phyloP scores from a whole-genome alignment of 768 basidiomycete species.

The Lepiota brunneoincarnata region DNA sequence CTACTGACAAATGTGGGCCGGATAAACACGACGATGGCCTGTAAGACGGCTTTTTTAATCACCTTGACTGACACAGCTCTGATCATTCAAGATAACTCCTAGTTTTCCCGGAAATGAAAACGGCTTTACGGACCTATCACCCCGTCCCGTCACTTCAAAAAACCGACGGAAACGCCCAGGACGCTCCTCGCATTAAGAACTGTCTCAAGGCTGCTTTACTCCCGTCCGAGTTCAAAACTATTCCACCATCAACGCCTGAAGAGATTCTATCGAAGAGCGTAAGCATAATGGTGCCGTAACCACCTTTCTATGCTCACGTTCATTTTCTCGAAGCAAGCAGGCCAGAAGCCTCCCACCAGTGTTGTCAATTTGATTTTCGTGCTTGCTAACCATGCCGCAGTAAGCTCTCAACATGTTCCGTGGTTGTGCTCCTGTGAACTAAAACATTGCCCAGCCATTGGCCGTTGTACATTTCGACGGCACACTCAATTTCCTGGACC shows the following conservation, averaged over 20 bases:
- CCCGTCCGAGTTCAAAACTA: constrained; percentile 60
- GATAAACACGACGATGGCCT: constrained; percentile 91
- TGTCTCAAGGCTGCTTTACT: constrained; percentile 81
- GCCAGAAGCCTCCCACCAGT: constrained; percentile 75
- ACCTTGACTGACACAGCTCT: constrained; percentile 20
- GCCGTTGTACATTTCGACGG: constrained; percentile 73
- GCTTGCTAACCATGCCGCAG: constrained; percentile 73
- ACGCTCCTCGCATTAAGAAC: constrained; percentile 90
- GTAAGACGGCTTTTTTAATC: constrained; percentile 39
- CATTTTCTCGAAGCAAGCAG: constrained; percentile 42
- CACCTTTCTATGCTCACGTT: constrained; percentile 14
- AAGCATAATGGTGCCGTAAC: constrained; percentile 23
- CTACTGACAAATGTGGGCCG: constrained; percentile 86
- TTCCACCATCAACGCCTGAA: constrained; percentile 70
- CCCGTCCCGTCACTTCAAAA: constrained; percentile 89
- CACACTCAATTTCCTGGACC: constrained; percentile 72
- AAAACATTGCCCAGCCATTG: constrained; percentile 41
- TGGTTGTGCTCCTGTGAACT: background rate
- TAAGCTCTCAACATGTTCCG: constrained; percentile 33
- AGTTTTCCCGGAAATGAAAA: constrained; percentile 96
- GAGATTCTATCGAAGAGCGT: constrained; percentile 72
- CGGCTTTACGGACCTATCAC: constrained; percentile 84
- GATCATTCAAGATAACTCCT: constrained; percentile 22
- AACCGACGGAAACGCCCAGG: constrained; percentile 84
- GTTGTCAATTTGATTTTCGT: constrained; percentile 86